Base-by-base conservation (phyloP, 2,329 filamentous ascomycete species). In the Ophiocordyceps sinensis region DNA sequence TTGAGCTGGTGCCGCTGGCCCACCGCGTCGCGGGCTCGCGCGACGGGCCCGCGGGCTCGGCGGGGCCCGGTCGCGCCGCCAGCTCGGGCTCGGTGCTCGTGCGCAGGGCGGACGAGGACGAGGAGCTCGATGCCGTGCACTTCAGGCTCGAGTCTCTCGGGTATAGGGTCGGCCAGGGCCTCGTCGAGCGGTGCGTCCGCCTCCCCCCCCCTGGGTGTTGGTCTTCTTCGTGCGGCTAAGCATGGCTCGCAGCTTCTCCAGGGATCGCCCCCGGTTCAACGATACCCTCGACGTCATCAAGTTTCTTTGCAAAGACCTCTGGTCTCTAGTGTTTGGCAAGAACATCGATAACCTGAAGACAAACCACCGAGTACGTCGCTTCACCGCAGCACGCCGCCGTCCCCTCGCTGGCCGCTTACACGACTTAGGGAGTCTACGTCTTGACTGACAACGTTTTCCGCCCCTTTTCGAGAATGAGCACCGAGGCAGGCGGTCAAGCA, bases 291-390 rank as follows among this genome's bases (percentile, higher is more conserved):
- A 96, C 57, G 83, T 88, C 39, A 98, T 98, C 59, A 98, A 98
- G 61, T 96, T 98, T 56, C 71, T 98, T 39, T 98, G 91, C 75
- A 98, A 98, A 67, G 91, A 98, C 60, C 71, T 98, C 36, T 98
- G 91, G 91, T 87, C 79, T 29, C 71, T 96, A 17, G 76, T 95
- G 14, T 98, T 95, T 62, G 75, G 85, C 58, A 98, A 98, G 64
- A 93, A 96, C 61, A 85, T 98, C 55, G 91, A 98, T 63, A 98
- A 98, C 59, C 71, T 98, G 37, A 98, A 98, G 65, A 98, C 91
- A 9, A 98, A 98, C 57, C 91, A 98, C 59, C 71, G 91, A 52
- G 82, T 86, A 66, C 15, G 70, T 51, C 23, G 6, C 23, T 21
- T 36, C 17, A 28, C 12, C 21, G 21, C 9, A 28, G 17, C 21